Evolutionary conservation across 2,329 filamentous ascomycete species (phyloP), one percentile per base, ranked within the genome.

Genomic region (Stagonosporopsis vannaccii): DNA sequence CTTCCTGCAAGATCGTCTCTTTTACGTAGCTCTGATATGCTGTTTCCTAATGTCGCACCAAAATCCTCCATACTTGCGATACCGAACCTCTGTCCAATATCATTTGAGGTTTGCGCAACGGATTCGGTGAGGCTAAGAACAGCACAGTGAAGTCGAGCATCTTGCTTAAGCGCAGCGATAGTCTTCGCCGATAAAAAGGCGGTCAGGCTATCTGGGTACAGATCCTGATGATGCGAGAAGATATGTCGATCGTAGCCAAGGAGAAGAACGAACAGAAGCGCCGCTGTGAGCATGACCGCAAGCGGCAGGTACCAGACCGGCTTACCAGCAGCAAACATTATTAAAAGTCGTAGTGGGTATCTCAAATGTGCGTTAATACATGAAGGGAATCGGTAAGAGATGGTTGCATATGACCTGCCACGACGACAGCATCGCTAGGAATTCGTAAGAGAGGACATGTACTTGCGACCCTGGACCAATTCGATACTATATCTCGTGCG

Each of bases 321-420:
- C 46, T 56, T 67, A n/a, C 44, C 62, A 44, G 55, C 56, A 61
- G 65, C 42, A 66, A 66, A 65, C 65, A 71, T 71, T 66, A 69
- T 70, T 58, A 61, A 47, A 47, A 46, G 20, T 26, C 13, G 45
- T 54, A 58, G 45, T 42, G 41, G 53, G 53, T 54, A 57, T 62
- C 49, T 50, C 36, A 60, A 63, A 51, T 35, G 23, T 15, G 54
- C 52, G 49, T 51, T 43, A 54, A 49, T 45, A 53, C 51, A 59
- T 50, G 43, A 46, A 56, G 25, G 5, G 42, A 46, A 52, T 25
- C n/a, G n/a, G 7, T 25, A 11, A 30, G 32, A 6, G 37, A 22
- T 40, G 36, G 26, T 22, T 33, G 49, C 47, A 20, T 32, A 42
- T 50, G 53, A 56, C 43, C 48, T 51, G 60, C 58, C 59, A 65